Percentiles rank a stretch among this genome's conserved stretches.
Conservation (phyloP, 306 rosid species). For the Trichosanthes cucumerina region DNA sequence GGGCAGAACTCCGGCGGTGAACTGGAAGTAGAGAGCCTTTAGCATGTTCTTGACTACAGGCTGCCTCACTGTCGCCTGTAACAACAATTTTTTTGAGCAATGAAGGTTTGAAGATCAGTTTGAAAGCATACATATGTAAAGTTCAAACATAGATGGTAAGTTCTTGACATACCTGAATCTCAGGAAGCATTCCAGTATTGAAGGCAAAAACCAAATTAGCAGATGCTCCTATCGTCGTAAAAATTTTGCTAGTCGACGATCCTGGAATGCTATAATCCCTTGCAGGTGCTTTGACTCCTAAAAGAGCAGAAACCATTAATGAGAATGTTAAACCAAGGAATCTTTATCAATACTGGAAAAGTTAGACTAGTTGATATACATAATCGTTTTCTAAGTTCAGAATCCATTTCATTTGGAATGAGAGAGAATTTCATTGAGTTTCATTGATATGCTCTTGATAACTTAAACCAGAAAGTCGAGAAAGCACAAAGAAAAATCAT, state of each 20-base stretch:
- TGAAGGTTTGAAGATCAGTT: not conserved
- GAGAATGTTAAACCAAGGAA: not conserved
- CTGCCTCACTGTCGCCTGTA: conserved; percentile 81
- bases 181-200: conserved; percentile 98
- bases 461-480: not conserved
- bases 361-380: not conserved
- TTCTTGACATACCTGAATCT: conserved; percentile 56
- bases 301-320: not conserved
- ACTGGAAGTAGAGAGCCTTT: conserved; percentile 79
- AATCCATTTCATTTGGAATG: not conserved
- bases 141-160: not conserved
- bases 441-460: not conserved
- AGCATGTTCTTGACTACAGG: conserved; percentile 93
- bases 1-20: conserved; percentile 72
- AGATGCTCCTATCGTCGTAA: conserved; percentile 72
- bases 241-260: conserved; percentile 47
- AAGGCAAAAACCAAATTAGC: conserved; percentile 90
- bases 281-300: conserved; percentile 63
- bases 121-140: not conserved
- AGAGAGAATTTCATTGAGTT: not conserved
- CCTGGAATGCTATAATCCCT: conserved; percentile 76
- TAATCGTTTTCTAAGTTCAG: not conserved
- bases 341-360: not conserved
- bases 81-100: not conserved
- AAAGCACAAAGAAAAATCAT: not conserved